These are phyloP conservation scores for Haberlea rhodopensis DNA, from an alignment of 257 asterid species.

Conservation along the genomic window DNA sequence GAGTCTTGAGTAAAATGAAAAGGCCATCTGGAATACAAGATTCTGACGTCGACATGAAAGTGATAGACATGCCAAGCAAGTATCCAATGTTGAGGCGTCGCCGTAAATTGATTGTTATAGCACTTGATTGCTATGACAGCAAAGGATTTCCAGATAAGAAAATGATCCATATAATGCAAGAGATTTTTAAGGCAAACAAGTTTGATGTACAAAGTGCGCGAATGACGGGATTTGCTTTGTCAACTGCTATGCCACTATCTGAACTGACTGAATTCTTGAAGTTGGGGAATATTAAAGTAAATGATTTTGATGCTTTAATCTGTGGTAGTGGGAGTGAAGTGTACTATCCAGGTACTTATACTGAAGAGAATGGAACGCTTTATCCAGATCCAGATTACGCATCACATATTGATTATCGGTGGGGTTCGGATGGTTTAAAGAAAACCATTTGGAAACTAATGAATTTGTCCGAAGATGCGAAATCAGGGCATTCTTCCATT, in stretches of 20 bases:
- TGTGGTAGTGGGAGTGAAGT: slow-evolving; percentile 87
- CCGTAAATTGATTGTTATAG: slow-evolving; percentile 58
- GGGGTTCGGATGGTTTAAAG: slow-evolving; percentile 82
- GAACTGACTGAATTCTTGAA: slow-evolving; percentile 53
- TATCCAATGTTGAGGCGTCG: slow-evolving; percentile 68
- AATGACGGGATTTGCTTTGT: slow-evolving; percentile 56
- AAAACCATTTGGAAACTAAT: slow-evolving; percentile 79
- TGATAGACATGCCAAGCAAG: slow-evolving; percentile 45
- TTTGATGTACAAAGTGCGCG: slow-evolving; percentile 51
- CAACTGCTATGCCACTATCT: slow-evolving; percentile 71
- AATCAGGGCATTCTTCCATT: slow-evolving; percentile 24
- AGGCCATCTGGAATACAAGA: slow-evolving; percentile 32
- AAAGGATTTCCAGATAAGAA: slow-evolving; percentile 59
- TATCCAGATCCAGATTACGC: slow-evolving; percentile 65
- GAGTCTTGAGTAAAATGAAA: slow-evolving; percentile 64
- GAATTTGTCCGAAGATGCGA: slow-evolving; percentile 45
- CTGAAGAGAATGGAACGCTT: slow-evolving; percentile 53
- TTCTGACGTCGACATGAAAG: slow-evolving; percentile 39
- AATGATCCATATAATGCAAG: slow-evolving; percentile 51
- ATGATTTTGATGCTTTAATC: slow-evolving; percentile 71
- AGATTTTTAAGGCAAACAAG: slow-evolving; percentile 53
- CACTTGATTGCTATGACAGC: slow-evolving; percentile 68
- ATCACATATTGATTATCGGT: slow-evolving; percentile 75
- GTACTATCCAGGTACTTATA: slow-evolving; percentile 56
- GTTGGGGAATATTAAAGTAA: slow-evolving; percentile 47